phyloP scores from a whole-genome alignment of 2,329 filamentous ascomycete species.

The Niveomyces coronatus region DNA sequence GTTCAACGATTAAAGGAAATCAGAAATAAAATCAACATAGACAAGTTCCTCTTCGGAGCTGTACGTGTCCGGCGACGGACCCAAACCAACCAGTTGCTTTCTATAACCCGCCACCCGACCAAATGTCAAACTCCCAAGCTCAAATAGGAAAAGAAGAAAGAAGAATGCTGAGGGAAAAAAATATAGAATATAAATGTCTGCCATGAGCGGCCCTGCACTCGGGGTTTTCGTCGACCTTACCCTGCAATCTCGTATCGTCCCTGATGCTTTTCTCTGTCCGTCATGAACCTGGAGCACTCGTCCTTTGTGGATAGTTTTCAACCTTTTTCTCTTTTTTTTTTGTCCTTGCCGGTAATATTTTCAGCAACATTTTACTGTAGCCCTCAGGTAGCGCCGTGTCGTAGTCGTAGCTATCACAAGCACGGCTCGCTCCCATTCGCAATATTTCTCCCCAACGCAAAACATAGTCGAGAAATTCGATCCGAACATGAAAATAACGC shows the following conservation, averaged over 20 bases:
- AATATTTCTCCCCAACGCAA: too few relatives aligned
- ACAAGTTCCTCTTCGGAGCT: slow-evolving; percentile 9
- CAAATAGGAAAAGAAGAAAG: slow-evolving; percentile 9
- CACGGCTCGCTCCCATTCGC: too few relatives aligned
- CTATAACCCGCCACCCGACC: slow-evolving; percentile 12
- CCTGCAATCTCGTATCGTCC: background rate
- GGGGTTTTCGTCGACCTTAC: background rate
- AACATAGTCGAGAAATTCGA: too few relatives aligned
- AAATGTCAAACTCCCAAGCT: too few relatives aligned
- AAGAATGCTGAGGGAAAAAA: slow-evolving; percentile 10
- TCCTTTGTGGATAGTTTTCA: too few relatives aligned
- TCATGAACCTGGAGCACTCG: too few relatives aligned
- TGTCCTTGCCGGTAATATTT: too few relatives aligned
- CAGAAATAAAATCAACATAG: slow-evolving; percentile 3
- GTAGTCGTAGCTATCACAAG: too few relatives aligned
- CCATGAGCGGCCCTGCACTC: slow-evolving; percentile 6
- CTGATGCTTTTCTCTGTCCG: background rate
- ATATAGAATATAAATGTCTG: slow-evolving; percentile 2
- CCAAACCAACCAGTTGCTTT: slow-evolving; percentile 10
- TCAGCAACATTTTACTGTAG: too few relatives aligned
- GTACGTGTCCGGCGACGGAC: slow-evolving; percentile 10
- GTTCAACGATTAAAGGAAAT: too few relatives aligned
- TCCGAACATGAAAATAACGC: too few relatives aligned
- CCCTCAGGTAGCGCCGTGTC: too few relatives aligned
- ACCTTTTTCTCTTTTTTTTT: background rate